Evolutionary conservation across 139 green algal species (phyloP), one percentile per base, ranked within the genome.

Genomic region (Nannochloris sp.): DNA sequence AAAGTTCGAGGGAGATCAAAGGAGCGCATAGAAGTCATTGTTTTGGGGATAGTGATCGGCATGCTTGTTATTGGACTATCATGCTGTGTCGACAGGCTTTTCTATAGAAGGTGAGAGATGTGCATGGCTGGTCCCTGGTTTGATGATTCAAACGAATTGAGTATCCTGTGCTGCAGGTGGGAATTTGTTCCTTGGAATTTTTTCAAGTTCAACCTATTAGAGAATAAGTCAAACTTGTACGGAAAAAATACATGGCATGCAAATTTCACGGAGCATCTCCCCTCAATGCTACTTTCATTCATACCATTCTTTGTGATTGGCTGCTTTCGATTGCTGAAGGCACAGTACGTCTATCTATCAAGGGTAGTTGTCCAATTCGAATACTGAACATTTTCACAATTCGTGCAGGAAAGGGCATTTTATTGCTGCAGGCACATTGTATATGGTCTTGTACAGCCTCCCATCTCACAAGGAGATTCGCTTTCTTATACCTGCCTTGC

Each of bases 201-300:
- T 49, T 25, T 86, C 11, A 70, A 66, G 4, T 91, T 90, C 67
- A 90, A 91, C 60, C 25, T 90, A 21, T 49, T 90, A 10, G n/a
- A 67, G 1, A 72, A 54, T 2, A 68, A 62, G 5, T 80, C 74
- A n/a, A 61, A 53, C 7, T 36, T 66, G 51, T 91, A 91, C 49
- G 83, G 83, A 12, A 48, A 25, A 1, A 84, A 90, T 64, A 58
- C 78, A 14, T 90, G 83, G 81, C 81, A 91, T 68, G 91, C 83
- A 82, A 81, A 87, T 64, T 36, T 87, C 31, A 80, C 48, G 0
- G 51, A 74, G 37, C 72, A 74, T 16, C 29, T 82, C 9, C 76
- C 74, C 12, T 53, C 65, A 1, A 50, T 83, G 24, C 29, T 60
- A 5, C 44, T 46, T 7, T 66, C 65, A 11, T 57, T 78, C 31